Percentiles rank a stretch among this genome's conserved stretches.
Evolutionary conservation across 1,139 yeast species (phyloP).

Genomic region (Spathaspora sp.): DNA sequence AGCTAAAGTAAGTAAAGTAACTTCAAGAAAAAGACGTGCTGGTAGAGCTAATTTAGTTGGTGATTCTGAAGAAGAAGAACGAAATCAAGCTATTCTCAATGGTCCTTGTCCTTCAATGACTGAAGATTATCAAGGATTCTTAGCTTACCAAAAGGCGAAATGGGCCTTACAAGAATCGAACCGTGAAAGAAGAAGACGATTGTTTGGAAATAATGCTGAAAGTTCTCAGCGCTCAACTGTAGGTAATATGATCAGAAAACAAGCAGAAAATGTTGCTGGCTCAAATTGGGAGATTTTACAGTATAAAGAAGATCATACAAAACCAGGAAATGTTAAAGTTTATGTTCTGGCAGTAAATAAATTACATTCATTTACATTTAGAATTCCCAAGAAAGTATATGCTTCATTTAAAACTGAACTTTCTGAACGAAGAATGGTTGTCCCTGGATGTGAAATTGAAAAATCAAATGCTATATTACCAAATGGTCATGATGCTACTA

Average conservation of each 20-base stretch:
- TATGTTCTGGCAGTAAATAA: conserved; percentile 68
- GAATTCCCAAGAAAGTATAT: conserved; percentile 71
- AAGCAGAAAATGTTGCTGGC: conserved; percentile 76
- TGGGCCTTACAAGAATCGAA: conserved; percentile 80
- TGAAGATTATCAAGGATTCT: conserved; percentile 74
- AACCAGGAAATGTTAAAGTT: conserved; percentile 77
- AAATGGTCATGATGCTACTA: conserved; percentile 59
- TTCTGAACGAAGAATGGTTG: conserved; percentile 38
- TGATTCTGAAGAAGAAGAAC: conserved; percentile 44
- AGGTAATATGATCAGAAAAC: conserved; percentile 69
- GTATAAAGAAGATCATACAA: conserved; percentile 54
- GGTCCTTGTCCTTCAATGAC: conserved; percentile 69
- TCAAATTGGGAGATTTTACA: conserved; percentile 85
- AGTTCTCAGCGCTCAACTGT: conserved; percentile 52
- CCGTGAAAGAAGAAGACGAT: conserved; percentile 65
- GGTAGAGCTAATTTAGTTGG: conserved; percentile 27
- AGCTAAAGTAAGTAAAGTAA: conserved; percentile 52
- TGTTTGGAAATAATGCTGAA: conserved; percentile 69
- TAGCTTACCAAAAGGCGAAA: conserved; percentile 75
- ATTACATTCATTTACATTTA: conserved; percentile 71
- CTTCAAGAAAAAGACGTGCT: conserved; percentile 36
- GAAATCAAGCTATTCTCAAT: conserved; percentile 45
- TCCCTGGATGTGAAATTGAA: conserved; percentile 59
- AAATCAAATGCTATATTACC: conserved; percentile 65
- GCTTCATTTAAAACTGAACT: conserved; percentile 59